A percentile compares a stretch with the other conserved stretches of the same genome.
These are phyloP conservation scores for Narthecium ossifragum DNA, from an alignment of 106 monocot species.

Conservation along the genomic window DNA sequence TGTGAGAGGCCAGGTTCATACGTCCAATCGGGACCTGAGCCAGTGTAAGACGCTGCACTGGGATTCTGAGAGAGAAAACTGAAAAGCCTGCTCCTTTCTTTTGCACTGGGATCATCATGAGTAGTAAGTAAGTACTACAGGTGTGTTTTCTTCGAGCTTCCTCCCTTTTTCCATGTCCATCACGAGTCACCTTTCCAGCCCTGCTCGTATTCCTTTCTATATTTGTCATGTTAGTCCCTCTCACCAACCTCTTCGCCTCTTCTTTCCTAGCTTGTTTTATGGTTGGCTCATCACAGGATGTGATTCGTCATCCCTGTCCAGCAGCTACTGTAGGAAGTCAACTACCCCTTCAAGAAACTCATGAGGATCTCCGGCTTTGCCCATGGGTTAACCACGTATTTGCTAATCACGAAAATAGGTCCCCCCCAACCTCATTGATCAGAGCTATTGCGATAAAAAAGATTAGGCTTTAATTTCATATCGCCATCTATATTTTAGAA, in stretches of 20 bases:
- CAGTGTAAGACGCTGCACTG: background rate
- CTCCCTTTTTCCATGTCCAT: constrained; percentile 11
- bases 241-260: constrained; percentile 9
- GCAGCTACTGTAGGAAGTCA: too few species aligned
- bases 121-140: background rate
- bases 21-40: constrained; percentile 24
- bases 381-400: too few species aligned
- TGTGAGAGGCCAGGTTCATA: constrained; percentile 16
- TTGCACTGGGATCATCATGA: background rate
- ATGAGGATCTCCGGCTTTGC: too few species aligned
- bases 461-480: too few species aligned
- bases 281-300: constrained; percentile 6
- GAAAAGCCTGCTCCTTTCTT: background rate
- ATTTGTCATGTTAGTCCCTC: constrained; percentile 19
- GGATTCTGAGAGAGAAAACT: constrained; percentile 10
- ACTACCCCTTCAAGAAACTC: too few species aligned
- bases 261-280: background rate
- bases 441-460: too few species aligned
- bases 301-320: constrained; percentile 12
- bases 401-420: too few species aligned
- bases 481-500: too few species aligned
- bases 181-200: constrained; percentile 18
- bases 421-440: too few species aligned
- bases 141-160: background rate
- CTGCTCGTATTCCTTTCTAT: constrained; percentile 20